Base-by-base conservation (phyloP, 345 rosid species). In the Dimocarpus longan region DNA sequence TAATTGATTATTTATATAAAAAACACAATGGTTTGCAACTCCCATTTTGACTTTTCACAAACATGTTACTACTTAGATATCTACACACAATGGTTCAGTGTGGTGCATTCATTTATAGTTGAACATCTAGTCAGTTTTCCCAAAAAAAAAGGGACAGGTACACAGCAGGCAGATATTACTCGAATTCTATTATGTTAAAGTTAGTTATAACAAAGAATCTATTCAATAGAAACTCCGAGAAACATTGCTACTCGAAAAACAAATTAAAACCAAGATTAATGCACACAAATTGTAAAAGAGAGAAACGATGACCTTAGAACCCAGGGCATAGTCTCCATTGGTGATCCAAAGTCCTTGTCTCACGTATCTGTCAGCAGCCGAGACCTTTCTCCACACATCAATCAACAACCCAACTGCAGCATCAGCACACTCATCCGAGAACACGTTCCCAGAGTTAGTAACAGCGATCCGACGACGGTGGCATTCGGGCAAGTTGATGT, bases 371-470 rank as follows among this genome's bases (percentile, higher is more conserved):
- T 90, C 86, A 43, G 84, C 80, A 21, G 88, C 87, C 3, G 93
- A 85, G 26, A 90, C 80, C 71, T 84, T 88, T 70, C 94, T 82
- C 73, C 86, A 78, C 18, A 91, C 88, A 28, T 85, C 89, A 4
- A 90, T 76, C 60, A 90, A 79, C 84, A 90, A 26, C 1, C 91
- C 90, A 1, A 91, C 89, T 1, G 97, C 92, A 40, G 54, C 66
- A 81, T 90, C 97, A 0, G 97, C 93, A 0, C 73, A 86, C 39
- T 91, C 91, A 5, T 82, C 88, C 0, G 93, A 82, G 21, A 75
- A 88, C 3, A 86, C 71, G 5, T 74, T 74, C 22, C 89, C 91
- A 9, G 90, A 84, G 59, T 87, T 84, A 11, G 92, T 73, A 8
- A 93, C 69, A 3, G 77, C 66, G n/a, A 93, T 52, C 3, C 89